Percentiles rank a stretch among this genome's conserved stretches.
These are phyloP conservation scores for Boletus pseudopeckii DNA, from an alignment of 768 basidiomycete species.

Conservation along the genomic window DNA sequence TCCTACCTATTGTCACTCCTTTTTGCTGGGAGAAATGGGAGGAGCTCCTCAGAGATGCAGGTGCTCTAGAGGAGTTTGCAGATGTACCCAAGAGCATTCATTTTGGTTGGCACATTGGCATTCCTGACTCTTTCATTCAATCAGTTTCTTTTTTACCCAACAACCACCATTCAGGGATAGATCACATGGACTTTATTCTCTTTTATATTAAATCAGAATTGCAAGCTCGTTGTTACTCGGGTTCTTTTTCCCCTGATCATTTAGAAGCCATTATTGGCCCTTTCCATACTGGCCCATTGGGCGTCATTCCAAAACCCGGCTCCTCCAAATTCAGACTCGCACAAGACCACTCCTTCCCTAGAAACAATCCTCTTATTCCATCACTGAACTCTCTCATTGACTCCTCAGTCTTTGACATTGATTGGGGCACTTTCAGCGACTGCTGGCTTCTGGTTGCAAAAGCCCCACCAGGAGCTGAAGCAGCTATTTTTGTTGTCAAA, in stretches of 20 bases:
- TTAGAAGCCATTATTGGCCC: not conserved
- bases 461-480: not conserved
- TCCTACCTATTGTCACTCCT: too few species aligned
- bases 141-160: too few species aligned
- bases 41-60: too few species aligned
- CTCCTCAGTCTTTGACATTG: not conserved
- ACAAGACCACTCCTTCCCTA: not conserved
- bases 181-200: too few species aligned
- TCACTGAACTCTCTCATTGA: not conserved
- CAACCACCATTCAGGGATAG: too few species aligned
- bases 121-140: too few species aligned
- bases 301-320: not conserved
- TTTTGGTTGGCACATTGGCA: too few species aligned
- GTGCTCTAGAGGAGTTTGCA: too few species aligned
- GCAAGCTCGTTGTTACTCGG: too few species aligned
- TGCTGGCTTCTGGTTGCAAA: not conserved
- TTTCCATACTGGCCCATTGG: not conserved
- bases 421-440: not conserved
- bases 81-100: too few species aligned
- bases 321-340: not conserved
- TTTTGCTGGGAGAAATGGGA: too few species aligned
- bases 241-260: not conserved
- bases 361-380: not conserved
- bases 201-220: too few species aligned
- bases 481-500: not conserved